A percentile compares a stretch with the other conserved stretches of the same genome.
Conservation (phyloP, 192 early-diverging fungal genomes). For the Rhizophagus prolifer region DNA sequence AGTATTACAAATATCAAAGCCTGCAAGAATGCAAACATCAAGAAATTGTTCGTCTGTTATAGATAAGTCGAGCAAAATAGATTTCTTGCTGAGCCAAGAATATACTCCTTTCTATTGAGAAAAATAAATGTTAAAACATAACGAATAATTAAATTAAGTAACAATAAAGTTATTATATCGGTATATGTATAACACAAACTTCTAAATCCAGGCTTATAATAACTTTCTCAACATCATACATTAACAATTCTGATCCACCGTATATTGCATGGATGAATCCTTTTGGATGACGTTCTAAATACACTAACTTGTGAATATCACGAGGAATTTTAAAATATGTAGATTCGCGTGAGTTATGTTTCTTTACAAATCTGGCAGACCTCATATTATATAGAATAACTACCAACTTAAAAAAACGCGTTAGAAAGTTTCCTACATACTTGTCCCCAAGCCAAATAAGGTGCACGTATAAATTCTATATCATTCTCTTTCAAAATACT, state of each 20-base stretch:
- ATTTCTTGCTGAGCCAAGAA: constrained; percentile 61
- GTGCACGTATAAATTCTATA: constrained; percentile 75
- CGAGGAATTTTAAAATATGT: background rate
- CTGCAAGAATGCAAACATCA: constrained; percentile 79
- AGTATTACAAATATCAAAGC: constrained; percentile 71
- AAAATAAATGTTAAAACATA: constrained; percentile 1
- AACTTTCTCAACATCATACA: constrained; percentile 75
- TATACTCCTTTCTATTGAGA: constrained; percentile 59
- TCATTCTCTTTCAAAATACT: constrained; percentile 64
- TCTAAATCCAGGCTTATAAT: constrained; percentile 63
- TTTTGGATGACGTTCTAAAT: constrained; percentile 66
- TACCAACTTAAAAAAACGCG: background rate
- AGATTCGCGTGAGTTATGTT: background rate
- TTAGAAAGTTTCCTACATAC: constrained; percentile 31
- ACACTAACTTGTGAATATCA: constrained; percentile 54
- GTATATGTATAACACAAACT: constrained; percentile 17
- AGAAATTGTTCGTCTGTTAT: constrained; percentile 69
- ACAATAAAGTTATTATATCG: background rate
- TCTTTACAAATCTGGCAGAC: background rate
- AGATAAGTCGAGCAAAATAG: constrained; percentile 56
- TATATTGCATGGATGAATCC: constrained; percentile 71
- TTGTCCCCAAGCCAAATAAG: constrained; percentile 78
- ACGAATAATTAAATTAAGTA: background rate
- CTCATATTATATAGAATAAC: background rate
- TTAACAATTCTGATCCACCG: constrained; percentile 70